Evolutionary conservation across 1,284 basidiomycete species (phyloP).

Genomic region (Ustilago loliicola): DNA sequence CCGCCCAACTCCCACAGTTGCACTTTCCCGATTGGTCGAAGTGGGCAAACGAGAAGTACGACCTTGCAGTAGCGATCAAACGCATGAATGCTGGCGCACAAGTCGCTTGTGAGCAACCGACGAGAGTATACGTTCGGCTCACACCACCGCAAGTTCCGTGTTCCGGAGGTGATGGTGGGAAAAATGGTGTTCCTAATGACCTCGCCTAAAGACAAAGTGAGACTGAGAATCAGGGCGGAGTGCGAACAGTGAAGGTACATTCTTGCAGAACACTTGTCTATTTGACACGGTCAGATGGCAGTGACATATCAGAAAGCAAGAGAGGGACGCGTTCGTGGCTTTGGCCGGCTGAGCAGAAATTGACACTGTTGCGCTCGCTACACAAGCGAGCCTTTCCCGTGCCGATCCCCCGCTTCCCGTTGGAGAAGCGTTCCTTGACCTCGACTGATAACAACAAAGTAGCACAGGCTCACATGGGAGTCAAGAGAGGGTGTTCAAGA

Average conservation of each 20-base stretch:
- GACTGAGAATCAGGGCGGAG: not conserved
- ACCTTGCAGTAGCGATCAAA: not conserved
- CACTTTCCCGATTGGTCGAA: not conserved
- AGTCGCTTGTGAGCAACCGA: not conserved
- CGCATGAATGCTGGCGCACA: not conserved
- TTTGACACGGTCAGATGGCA: conserved; percentile 8
- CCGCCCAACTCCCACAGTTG: not conserved
- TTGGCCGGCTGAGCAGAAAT: not conserved
- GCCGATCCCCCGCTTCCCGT: conserved; percentile 2
- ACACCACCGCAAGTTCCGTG: not conserved
- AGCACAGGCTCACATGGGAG: conserved; percentile 1
- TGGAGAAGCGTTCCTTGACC: not conserved
- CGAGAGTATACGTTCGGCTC: not conserved
- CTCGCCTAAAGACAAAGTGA: not conserved
- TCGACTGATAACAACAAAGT: not conserved
- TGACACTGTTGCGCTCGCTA: not conserved
- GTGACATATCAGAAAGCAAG: conserved; percentile 10
- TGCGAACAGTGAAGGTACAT: not conserved
- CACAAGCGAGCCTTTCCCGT: conserved; percentile 13
- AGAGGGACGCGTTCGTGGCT: not conserved
- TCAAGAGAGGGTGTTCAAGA: not conserved
- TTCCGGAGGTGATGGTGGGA: not conserved
- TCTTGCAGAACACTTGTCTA: not conserved
- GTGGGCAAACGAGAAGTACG: not conserved
- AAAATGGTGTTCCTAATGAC: not conserved